Evolutionary conservation across 495 filamentous ascomycete genomes (phyloP), one percentile per base, ranked within the genome.

Genomic region (Hypomontagnella monticulosa): DNA sequence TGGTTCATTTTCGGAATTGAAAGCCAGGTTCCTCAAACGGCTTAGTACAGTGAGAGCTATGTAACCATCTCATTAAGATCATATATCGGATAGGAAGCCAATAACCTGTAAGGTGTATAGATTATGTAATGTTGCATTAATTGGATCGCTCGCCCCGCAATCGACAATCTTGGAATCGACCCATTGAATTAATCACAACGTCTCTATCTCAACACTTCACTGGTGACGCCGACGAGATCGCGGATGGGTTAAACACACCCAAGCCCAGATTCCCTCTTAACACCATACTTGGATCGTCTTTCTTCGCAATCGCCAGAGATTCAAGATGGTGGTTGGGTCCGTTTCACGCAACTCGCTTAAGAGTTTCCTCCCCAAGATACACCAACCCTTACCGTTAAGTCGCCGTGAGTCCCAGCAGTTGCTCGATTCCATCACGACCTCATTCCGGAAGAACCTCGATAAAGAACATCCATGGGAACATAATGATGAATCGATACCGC

Each of bases 391-490:
- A 2, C 88, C 89, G 2, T 79, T 92, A 16, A 85, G 79, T 47
- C 78, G 78, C 5, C 84, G 82, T 66, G 86, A 93, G 63, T 88
- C 89, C 27, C 80, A 88, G 64, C 84, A 87, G 61, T 80, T 96
- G 1, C 86, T 93, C 54, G 79, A 84, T 20, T 80, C 84, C 53
- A 84, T 96, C 59, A 93, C 89, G 14, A 79, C 81, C 4, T 93
- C 90, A n/a, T 96, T 96, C 75, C 86, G 88, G 54, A 78, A 83
- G 36, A 88, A 91, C 33, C 81, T 96, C 32, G 89, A 93, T 70
- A 78, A 75, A 36, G 85, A 89, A 66, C 85, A 92, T 70, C 84
- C 85, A 36, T 73, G 69, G 61, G 62, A 74, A 12, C 50, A 69
- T 34, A 61, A 66, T 16, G 44, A 67, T 43, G 56, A 63, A n/a